Base-by-base conservation (phyloP, 208 protist genomes). In the Leishmania braziliensis region DNA sequence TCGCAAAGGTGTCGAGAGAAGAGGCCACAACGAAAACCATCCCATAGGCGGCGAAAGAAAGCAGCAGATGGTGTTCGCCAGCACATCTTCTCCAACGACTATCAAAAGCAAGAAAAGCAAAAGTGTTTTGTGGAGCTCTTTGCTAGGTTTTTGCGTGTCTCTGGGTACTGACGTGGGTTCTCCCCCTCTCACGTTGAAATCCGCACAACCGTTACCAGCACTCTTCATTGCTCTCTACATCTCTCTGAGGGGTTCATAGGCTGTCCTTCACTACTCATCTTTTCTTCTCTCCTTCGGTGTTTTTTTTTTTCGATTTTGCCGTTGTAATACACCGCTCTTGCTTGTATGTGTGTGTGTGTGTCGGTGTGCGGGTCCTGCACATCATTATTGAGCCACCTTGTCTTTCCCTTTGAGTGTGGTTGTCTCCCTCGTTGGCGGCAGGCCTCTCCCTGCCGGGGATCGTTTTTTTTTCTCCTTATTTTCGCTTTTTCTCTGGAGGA, bases 391-490 rank as follows among this genome's bases (percentile, higher is more conserved):
- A 46, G 43, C 43, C 43, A 46, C 43, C 2, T 46, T 46, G 43
- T 46, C 43, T 46, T 46, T 46, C 43, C 43, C 43, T 46, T 46
- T 46, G 43, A 2, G 43, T 46, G 2, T 46, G 43, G 3, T 66
- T 66, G 60, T 66, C 60, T 5, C 60, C n/a, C 60, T 66, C n/a
- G 60, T 29, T 66, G n/a, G 3, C 60, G 23, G 23, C n/a, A 23
- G 60, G 60, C 3, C n/a, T 66, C n/a, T 66, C n/a, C n/a, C 26
- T 33, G 60, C 26, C 70, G 5, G 73, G 20, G 62, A 12, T 77
- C 46, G 54, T 62, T 66, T 33, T 81, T 72, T 53, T 46, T 79
- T 60, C 69, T 75, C 36, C 76, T 1, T 80, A 12, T 70, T n/a
- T 88, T 20, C 53, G 5, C 20, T 6, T 62, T 20, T 16, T 56